Evolutionary conservation across 2,329 filamentous ascomycete genomes (phyloP), one percentile per base, ranked within the genome.

Genomic region (Chrysosporium queenslandicum): DNA sequence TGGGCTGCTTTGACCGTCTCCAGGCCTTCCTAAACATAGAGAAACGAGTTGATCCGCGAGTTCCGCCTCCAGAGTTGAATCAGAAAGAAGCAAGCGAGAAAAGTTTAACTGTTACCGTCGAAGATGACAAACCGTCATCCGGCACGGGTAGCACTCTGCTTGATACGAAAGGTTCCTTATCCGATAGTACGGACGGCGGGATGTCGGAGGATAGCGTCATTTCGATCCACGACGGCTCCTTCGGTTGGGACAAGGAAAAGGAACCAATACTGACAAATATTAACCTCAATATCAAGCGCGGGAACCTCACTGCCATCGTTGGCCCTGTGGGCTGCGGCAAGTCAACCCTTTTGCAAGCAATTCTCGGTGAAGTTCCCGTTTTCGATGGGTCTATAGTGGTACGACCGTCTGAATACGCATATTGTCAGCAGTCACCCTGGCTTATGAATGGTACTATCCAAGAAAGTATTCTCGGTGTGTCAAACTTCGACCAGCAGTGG

Each of bases 401-500:
- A 20, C 2, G 32, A 37, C 14, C 50, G 14, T 21, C 11, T 2
- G 5, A 23, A 18, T 8, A 32, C 1, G 27, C 50, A 2, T 52
- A 39, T 16, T 52, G 50, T n/a, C 40, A 46, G 29, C 50, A 52
- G 27, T 27, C 6, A 9, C 50, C 50, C 20, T 52, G 50, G 50
- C 29, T 52, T 11, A 29, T 20, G 9, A 46, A 52, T 20, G 11
- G 4, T 7, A 30, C 50, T 27, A 40, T 52, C 30, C 30, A 30
- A 8, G 9, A 52, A 21, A 9, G 4, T 2, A 40, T 52, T 29
- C 29, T 30, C 29, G 29, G 29, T 30, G 29, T 30, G 5, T 30
- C 29, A 30, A 30, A 30, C 29, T 0, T 74, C 0, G 64, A 64
- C 14, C 65, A 74, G 0, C 77, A 84, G 0, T 30, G 60, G 53